phyloP scores from a whole-genome alignment of 2,329 filamentous ascomycete species.

The Diplocarpon rosae region DNA sequence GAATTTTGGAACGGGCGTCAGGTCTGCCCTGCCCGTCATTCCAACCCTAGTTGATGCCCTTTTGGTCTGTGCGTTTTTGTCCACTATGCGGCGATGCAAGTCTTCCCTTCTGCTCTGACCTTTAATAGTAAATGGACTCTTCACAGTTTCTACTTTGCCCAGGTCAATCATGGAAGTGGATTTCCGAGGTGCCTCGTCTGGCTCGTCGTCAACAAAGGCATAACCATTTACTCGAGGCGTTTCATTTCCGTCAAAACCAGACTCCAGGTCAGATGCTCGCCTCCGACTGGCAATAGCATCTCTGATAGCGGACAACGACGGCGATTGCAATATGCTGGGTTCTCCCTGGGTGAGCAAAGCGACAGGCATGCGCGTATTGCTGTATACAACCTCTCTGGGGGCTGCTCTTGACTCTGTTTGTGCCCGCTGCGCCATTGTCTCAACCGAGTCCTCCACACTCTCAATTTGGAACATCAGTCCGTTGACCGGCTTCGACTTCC shows the following conservation, averaged over 20 bases:
- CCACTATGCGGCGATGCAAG: slow-evolving; percentile 78
- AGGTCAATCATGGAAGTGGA: slow-evolving; percentile 41
- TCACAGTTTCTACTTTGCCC: slow-evolving; percentile 47
- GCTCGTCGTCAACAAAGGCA: slow-evolving; percentile 80
- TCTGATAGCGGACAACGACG: slow-evolving; percentile 72
- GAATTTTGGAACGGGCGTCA: slow-evolving; percentile 57
- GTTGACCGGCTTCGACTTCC: slow-evolving; percentile 68
- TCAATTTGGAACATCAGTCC: slow-evolving; percentile 77
- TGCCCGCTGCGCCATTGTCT: slow-evolving; percentile 56
- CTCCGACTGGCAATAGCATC: slow-evolving; percentile 72
- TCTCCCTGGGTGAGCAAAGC: slow-evolving; percentile 29
- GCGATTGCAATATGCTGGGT: slow-evolving; percentile 54
- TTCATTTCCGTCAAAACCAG: slow-evolving; percentile 47
- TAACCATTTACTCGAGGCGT: slow-evolving; percentile 91
- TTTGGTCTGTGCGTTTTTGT: slow-evolving; percentile 64
- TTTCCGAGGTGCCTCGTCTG: slow-evolving; percentile 35
- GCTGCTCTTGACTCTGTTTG: slow-evolving; percentile 62
- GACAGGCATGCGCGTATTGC: slow-evolving; percentile 68
- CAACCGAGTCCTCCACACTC: slow-evolving; percentile 44
- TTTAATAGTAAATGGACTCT: slow-evolving; percentile 71
- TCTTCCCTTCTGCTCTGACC: slow-evolving; percentile 67
- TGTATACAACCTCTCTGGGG: slow-evolving; percentile 67
- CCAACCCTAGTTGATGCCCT: slow-evolving; percentile 48
- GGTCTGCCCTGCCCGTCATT: slow-evolving; percentile 46
- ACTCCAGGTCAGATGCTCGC: slow-evolving; percentile 50